Base-by-base conservation (phyloP, 2,329 filamentous ascomycete species). In the Exophiala viscosa region DNA sequence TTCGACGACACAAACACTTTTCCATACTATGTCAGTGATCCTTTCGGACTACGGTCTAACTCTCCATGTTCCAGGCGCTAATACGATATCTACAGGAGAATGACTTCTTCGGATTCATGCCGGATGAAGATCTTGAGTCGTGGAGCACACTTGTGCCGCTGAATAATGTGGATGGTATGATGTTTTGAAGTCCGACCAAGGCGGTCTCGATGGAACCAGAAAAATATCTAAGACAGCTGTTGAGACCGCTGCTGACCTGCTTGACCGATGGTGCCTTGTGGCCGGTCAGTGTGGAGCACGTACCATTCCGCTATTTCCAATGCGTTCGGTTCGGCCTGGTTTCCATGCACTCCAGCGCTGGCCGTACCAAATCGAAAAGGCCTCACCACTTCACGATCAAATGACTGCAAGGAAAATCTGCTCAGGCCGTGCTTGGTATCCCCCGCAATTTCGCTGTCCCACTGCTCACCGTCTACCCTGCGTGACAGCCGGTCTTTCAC, bases 91-190 rank as follows among this genome's bases (percentile, higher is more conserved):
- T 46, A 10, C 23, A 46, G 44, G 44, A 46, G n/a, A 46, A 35
- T 15, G 44, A 46, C 14, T 46, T 46, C 32, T 36, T 46, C 31
- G 44, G 44, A 11, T 34, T 31, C 4, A 14, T 46, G 5, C 28
- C 28, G 14, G 31, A 34, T 18, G 44, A 46, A n/a, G 18, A 13
- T 18, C 18, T 46, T 18, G 44, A 46, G 18, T 14, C 18, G 44
- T 46, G 44, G 44, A 46, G 32, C 14, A 46, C 44, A 35, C 18
- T 46, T 11, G 8, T 46, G 3, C 44, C 44, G 14, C 34, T 46
- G 2, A 35, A 13, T 10, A 28, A 34, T 35, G 14, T 18, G 5
- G 44, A 46, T 36, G 44, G 10, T 15, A 28, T 44, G 41, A 5
- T 44, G 18, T 28, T 32, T 28, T 41, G 17, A 11, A 18, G 6